Evolutionary conservation across 768 basidiomycete species (phyloP).

Genomic region (Tricholoma sp.): DNA sequence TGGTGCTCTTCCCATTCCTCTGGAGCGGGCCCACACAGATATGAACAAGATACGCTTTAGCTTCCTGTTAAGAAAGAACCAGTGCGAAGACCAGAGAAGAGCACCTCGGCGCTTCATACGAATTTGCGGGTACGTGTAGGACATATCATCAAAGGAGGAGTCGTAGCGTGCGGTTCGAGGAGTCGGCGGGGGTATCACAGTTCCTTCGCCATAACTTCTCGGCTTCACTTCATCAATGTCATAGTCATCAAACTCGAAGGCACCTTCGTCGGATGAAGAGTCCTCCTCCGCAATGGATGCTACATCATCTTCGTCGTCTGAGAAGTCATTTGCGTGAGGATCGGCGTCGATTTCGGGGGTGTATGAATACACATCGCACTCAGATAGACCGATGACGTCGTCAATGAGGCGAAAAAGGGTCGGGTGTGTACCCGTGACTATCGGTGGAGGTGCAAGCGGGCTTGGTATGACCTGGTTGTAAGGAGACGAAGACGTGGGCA

Average conservation of each 20-base stretch:
- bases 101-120: conserved; percentile 65
- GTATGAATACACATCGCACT: conserved; percentile 96
- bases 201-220: conserved; percentile 30
- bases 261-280: conserved; percentile 66
- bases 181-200: conserved; percentile 34
- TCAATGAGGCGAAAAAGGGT: conserved; percentile 83
- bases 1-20: conserved; percentile 49
- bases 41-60: conserved; percentile 89
- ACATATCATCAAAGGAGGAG: conserved; percentile 28
- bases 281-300: conserved; percentile 63
- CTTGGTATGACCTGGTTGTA: conserved; percentile 51
- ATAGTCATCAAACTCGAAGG: conserved; percentile 79
- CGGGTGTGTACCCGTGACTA: conserved; percentile 83
- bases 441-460: conserved; percentile 67
- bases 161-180: conserved; percentile 35
- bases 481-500: conserved; percentile 70
- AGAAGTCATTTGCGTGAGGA: conserved; percentile 83
- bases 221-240: conserved; percentile 59
- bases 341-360: conserved; percentile 90
- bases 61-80: conserved; percentile 95
- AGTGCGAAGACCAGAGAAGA: conserved; percentile 92
- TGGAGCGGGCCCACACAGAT: conserved; percentile 84
- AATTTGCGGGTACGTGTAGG: conserved; percentile 35
- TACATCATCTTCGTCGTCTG: conserved; percentile 74
- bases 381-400: conserved; percentile 83